Conservation (phyloP, 1,139 yeast species). For the Pichia sp. region DNA sequence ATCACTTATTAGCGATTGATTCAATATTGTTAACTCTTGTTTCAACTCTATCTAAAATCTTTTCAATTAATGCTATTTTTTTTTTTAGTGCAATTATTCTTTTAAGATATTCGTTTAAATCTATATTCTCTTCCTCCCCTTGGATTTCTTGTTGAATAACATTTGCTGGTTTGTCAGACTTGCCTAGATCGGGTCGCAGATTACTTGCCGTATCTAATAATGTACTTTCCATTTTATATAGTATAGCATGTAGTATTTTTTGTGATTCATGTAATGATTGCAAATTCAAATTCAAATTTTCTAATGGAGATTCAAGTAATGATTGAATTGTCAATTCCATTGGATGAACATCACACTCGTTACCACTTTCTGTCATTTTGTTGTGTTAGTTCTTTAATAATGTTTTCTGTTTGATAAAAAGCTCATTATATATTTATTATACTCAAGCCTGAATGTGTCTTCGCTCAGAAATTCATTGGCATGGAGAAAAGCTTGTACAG, state of each 20-base stretch:
- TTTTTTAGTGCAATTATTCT: conserved; percentile 34
- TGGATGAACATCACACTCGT: conserved; percentile 35
- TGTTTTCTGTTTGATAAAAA: background rate
- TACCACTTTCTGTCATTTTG: background rate
- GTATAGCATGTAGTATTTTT: conserved; percentile 43
- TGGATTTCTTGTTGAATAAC: too few relatives aligned
- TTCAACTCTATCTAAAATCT: conserved; percentile 35
- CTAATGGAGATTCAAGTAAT: conserved; percentile 47
- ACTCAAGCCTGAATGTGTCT: too few relatives aligned
- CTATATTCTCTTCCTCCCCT: conserved; percentile 5
- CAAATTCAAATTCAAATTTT: conserved; percentile 43
- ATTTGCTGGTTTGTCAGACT: too few relatives aligned
- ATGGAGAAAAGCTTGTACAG: background rate
- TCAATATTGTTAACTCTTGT: conserved; percentile 17
- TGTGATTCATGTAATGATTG: conserved; percentile 53
- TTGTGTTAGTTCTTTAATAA: too few relatives aligned
- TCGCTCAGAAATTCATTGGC: too few relatives aligned
- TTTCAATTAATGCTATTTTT: conserved; percentile 31
- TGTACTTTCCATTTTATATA: conserved; percentile 39
- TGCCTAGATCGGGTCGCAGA: conserved; percentile 13
- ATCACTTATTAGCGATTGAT: background rate
- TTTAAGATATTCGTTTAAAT: conserved; percentile 29
- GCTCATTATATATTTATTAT: background rate
- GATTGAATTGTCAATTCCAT: conserved; percentile 53
- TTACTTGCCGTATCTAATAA: conserved; percentile 29